phyloP scores from a whole-genome alignment of 257 asterid species.

The Henckelia pumila region DNA sequence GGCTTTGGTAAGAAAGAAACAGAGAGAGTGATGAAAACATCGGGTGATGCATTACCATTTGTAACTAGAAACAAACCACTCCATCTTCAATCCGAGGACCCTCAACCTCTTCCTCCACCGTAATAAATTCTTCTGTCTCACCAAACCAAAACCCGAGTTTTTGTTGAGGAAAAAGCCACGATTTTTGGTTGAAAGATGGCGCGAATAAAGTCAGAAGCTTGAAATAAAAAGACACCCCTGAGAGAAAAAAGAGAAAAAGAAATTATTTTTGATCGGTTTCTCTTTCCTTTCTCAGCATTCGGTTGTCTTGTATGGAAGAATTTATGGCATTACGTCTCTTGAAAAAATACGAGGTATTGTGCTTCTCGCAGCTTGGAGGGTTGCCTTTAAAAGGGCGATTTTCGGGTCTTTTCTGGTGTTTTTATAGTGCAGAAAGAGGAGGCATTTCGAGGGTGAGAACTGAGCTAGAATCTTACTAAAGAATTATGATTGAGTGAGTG shows the following conservation, averaged over 20 bases:
- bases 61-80: slow-evolving; percentile 32
- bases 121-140: not conserved
- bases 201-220: slow-evolving; percentile 21
- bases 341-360: slow-evolving; percentile 31
- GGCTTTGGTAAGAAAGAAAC: slow-evolving; percentile 31
- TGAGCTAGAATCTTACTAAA: slow-evolving; percentile 5
- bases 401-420: slow-evolving; percentile 26
- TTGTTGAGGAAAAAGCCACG: not conserved
- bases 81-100: not conserved
- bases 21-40: slow-evolving; percentile 31
- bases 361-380: slow-evolving; percentile 37
- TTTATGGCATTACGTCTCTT: slow-evolving; percentile 29
- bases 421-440: not conserved
- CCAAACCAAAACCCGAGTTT: not conserved
- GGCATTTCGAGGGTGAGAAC: slow-evolving; percentile 16
- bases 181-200: not conserved
- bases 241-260: not conserved
- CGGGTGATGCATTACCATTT: slow-evolving; percentile 16
- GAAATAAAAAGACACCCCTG: not conserved
- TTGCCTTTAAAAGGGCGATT: slow-evolving; percentile 24
- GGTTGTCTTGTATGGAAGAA: slow-evolving; percentile 24
- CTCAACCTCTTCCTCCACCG: not conserved
- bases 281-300: slow-evolving; percentile 31
- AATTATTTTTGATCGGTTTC: not conserved
- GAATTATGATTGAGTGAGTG: not conserved